Conservation (phyloP, 2,329 filamentous ascomycete genomes). For the Pseudogymnoascus sp. region DNA sequence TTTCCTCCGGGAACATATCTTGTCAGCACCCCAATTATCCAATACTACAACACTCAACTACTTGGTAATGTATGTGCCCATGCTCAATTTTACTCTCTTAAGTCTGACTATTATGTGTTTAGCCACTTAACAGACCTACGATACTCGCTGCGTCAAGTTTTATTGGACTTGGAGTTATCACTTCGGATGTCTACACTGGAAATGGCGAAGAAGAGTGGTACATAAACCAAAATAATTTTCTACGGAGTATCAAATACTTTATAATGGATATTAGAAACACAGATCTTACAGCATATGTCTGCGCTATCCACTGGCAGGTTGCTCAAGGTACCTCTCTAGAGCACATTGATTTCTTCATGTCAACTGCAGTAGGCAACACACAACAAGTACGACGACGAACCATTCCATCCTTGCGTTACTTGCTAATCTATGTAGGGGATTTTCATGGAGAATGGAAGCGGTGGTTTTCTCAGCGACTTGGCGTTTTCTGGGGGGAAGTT, state of each 20-base stretch:
- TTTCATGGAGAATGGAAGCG: slow-evolving; percentile 73
- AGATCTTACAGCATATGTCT: slow-evolving; percentile 19
- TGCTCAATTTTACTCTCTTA: no score
- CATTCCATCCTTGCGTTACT: no score
- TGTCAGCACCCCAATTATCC: no score
- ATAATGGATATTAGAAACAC: slow-evolving; percentile 43
- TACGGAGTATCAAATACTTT: slow-evolving; percentile 48
- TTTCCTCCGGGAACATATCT: no score
- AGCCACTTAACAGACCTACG: no score
- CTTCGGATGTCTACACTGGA: neutral
- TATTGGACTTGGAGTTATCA: neutral
- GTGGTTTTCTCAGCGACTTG: slow-evolving; percentile 61
- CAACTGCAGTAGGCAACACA: slow-evolving; percentile 52
- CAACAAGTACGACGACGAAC: no score
- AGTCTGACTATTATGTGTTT: no score
- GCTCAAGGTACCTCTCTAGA: slow-evolving; percentile 49
- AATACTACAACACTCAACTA: neutral
- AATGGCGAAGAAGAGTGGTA: neutral
- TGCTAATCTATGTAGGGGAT: no score
- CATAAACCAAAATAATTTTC: neutral
- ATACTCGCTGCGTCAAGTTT: neutral
- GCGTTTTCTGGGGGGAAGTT: slow-evolving; percentile 46
- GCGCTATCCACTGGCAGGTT: slow-evolving; percentile 42
- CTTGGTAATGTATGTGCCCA: neutral
- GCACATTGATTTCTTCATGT: slow-evolving; percentile 40